Evolutionary conservation across 495 filamentous ascomycete species (phyloP).

Genomic region (Lasiosphaeria ovina): DNA sequence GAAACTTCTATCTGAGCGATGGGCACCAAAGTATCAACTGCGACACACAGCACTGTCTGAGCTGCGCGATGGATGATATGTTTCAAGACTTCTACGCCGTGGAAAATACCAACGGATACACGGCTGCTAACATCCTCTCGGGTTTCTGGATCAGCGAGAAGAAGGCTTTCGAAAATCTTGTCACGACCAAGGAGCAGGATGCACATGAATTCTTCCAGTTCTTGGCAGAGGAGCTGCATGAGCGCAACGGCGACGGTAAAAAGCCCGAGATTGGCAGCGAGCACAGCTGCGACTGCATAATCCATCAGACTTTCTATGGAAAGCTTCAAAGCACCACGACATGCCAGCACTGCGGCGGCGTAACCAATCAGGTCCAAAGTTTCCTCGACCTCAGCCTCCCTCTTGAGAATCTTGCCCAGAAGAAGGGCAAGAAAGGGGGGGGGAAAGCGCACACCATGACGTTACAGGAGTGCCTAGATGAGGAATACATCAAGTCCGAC

Average conservation of each 20-base stretch:
- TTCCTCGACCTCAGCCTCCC: constrained; percentile 85
- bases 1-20: constrained; percentile 82
- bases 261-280: constrained; percentile 55
- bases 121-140: constrained; percentile 74
- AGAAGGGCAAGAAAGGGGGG: constrained; percentile 44
- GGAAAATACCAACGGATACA: constrained; percentile 80
- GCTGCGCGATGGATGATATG: constrained; percentile 85
- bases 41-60: constrained; percentile 65
- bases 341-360: constrained; percentile 75
- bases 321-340: constrained; percentile 83
- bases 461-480: constrained; percentile 70
- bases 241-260: constrained; percentile 59
- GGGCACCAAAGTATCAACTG: constrained; percentile 75
- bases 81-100: constrained; percentile 83
- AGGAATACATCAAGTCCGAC: constrained; percentile 77
- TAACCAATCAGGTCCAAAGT: constrained; percentile 75
- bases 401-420: constrained; percentile 59
- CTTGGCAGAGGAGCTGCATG: constrained; percentile 80
- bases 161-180: constrained; percentile 63
- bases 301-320: constrained; percentile 86
- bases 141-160: constrained; percentile 74
- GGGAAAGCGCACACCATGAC: constrained; percentile 49
- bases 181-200: constrained; percentile 91
- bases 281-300: constrained; percentile 75
- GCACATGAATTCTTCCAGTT: constrained; percentile 96